Evolutionary conservation across 257 asterid species (phyloP).

Genomic region (Nicotiana benthamiana): DNA sequence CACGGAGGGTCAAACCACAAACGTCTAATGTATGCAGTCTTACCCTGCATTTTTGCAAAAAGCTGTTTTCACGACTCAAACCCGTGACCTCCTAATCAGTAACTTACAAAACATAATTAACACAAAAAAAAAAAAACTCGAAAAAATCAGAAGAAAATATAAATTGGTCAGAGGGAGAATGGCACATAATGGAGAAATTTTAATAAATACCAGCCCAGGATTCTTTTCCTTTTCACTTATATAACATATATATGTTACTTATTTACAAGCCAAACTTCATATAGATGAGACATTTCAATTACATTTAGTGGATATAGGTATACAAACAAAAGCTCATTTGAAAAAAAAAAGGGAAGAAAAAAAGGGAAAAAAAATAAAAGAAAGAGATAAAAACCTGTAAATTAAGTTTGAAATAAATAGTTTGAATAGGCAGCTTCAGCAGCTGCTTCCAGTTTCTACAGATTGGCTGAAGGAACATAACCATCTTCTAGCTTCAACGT

Average conservation of each 20-base stretch:
- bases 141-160: no score
- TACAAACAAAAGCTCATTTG: not conserved
- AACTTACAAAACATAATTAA: no score
- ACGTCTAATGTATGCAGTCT: no score
- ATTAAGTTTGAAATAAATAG: not conserved
- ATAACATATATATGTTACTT: not conserved
- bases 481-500: slow-evolving; percentile 54
- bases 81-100: no score
- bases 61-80: no score
- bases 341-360: not conserved
- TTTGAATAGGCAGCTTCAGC: slow-evolving; percentile 15
- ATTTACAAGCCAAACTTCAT: slow-evolving; percentile 4
- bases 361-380: not conserved
- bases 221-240: not conserved
- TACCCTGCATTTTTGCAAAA: no score
- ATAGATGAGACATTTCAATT: not conserved
- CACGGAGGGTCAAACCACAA: no score
- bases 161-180: not conserved
- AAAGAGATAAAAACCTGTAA: not conserved
- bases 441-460: slow-evolving; percentile 43
- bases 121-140: no score
- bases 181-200: not conserved
- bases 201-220: not conserved
- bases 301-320: not conserved
- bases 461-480: slow-evolving; percentile 56